These are phyloP conservation scores for Ceratocystis albifundus DNA, from an alignment of 2,329 filamentous ascomycete species.

Conservation along the genomic window DNA sequence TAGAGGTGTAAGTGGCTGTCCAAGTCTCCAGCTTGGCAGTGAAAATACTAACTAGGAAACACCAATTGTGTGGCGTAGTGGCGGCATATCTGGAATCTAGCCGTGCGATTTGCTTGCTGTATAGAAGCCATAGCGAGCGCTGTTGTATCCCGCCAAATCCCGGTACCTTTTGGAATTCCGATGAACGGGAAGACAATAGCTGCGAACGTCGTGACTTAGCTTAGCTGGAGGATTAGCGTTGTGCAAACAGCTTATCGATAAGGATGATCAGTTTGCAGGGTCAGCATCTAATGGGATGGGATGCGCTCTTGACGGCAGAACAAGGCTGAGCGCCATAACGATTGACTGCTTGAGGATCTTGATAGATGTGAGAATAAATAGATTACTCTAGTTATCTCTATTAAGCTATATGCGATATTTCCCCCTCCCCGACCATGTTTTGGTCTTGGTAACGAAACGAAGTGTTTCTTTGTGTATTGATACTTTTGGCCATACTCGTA, in stretches of 20 bases:
- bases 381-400: background rate
- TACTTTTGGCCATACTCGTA: slow-evolving; percentile 13
- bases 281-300: background rate
- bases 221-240: slow-evolving; percentile 2
- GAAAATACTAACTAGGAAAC: background rate
- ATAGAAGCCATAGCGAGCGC: background rate
- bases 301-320: background rate
- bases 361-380: background rate
- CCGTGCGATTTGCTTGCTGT: background rate
- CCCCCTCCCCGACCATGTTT: background rate
- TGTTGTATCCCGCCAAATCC: background rate
- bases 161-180: background rate
- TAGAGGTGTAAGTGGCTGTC: background rate
- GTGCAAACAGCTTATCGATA: slow-evolving; percentile 9
- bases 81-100: background rate
- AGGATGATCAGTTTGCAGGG: background rate
- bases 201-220: background rate
- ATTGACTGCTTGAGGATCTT: background rate
- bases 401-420: background rate
- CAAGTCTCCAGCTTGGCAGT: background rate
- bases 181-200: background rate
- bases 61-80: background rate
- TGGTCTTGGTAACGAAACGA: background rate
- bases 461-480: background rate
- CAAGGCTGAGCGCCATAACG: background rate